Base-by-base conservation (phyloP, 345 rosid genomes). In the Geranium brycei region DNA sequence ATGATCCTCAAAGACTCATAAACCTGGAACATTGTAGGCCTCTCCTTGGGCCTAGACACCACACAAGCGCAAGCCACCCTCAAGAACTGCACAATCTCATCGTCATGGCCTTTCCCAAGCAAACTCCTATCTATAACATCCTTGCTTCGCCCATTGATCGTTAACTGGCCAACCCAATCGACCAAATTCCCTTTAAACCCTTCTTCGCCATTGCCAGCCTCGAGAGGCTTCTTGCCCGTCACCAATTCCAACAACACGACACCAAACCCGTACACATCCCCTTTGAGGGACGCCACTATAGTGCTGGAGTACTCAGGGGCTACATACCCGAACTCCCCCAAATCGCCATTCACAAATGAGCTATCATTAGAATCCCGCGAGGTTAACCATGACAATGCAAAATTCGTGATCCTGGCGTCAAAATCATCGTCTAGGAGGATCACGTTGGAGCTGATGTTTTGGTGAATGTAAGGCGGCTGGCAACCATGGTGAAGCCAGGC, bases 401-500 rank as follows among this genome's bases (percentile, higher is more conserved):
- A 85, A 66, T 82, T 83, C 0, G 75, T 75, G 12, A 85, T 65
- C 30, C 85, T 73, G 38, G 84, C 81, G 55, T 82, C 87, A 6
- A 76, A 72, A 63, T 85, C 87, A 31, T 82, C 90, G 19, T 82
- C 87, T 4, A 85, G 68, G 13, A 85, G 83, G 35, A 85, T 77
- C 78, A 76, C 78, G 51, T 77, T 79, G 3, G 90, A 85, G 70
- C 82, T 73, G 31, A 85, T 65, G 71, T 77, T 72, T 16, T 76
- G 82, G 64, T 80, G 87, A 58, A 79, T 17, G 57, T 59, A 71
- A 0, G 75, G 76, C 0, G 77, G 76, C 62, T 82, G 77, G 35
- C 79, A 77, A 19, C 83, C 85, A 60, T 77, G 82, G 69, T 85
- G 85, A 55, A 85, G 68, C 90, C 87, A 85, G 65, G 84, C 87